phyloP scores from a whole-genome alignment of 768 basidiomycete genomes.

The Galerina marginata region DNA sequence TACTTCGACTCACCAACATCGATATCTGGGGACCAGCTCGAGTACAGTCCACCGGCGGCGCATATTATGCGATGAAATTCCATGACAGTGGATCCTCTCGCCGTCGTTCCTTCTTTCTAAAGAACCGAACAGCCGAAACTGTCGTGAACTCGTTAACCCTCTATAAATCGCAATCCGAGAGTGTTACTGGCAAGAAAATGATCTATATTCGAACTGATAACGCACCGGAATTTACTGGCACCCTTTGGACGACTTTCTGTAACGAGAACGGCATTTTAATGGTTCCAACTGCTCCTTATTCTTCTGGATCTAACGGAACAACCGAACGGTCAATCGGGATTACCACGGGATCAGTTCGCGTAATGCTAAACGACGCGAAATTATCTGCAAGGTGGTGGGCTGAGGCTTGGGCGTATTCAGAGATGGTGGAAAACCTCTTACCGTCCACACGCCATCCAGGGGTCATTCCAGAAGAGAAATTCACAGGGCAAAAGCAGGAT shows the following conservation, averaged over 20 bases:
- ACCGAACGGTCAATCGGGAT: conserved; percentile 7
- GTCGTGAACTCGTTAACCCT: neutral
- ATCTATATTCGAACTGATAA: conserved; percentile 10
- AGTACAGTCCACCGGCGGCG: neutral
- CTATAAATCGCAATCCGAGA: conserved; percentile 1
- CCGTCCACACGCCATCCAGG: conserved; percentile 17
- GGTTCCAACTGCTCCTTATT: conserved; percentile 4
- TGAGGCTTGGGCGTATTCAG: conserved; percentile 3
- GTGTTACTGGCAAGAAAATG: conserved; percentile 9
- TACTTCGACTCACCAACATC: neutral
- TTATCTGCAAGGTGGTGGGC: conserved; percentile 13
- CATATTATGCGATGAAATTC: conserved; percentile 1
- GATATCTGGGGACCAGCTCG: conserved; percentile 16
- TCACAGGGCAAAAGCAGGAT: conserved; percentile 16
- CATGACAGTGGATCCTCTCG: conserved; percentile 1
- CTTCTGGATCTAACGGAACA: conserved; percentile 4
- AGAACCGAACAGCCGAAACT: neutral
- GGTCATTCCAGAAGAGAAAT: conserved; percentile 19
- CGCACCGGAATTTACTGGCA: conserved; percentile 11
- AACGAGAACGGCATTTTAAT: neutral
- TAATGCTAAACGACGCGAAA: conserved; percentile 3
- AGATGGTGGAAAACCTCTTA: conserved; percentile 13
- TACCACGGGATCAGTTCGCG: neutral
- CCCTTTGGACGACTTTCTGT: conserved; percentile 1
- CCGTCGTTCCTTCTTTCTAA: conserved; percentile 3